Base-by-base conservation (phyloP, 2,329 filamentous ascomycete species). In the Aschersonia sp. region DNA sequence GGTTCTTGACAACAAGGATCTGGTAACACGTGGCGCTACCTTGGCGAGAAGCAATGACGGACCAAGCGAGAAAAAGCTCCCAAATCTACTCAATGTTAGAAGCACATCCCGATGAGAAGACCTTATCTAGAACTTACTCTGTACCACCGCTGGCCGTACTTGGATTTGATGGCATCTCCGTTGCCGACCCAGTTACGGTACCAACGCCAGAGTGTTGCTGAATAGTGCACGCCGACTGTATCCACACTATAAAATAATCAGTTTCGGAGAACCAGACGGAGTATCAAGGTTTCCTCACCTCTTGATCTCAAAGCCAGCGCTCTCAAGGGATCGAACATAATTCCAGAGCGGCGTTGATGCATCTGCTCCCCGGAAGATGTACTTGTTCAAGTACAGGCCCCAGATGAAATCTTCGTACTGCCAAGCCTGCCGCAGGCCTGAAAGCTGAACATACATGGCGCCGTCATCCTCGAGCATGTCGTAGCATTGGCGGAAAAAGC, bases 371-470 rank as follows among this genome's bases (percentile, higher is more conserved):
- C 89, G 89, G 76, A 96, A 96, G 65, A 96, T 77, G 67, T 96
- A 94, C 73, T 94, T 95, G 78, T 96, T 96, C 83, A 96, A 89
- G 75, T 94, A 96, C 40, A 95, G 73, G 59, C 91, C 89, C 89
- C 89, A 96, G 65, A 92, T 85, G 31, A 95, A 77, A 69, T 96
- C 89, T 72, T 96, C 89, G 61, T 94, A 96, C 68, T 95, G 91
- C 89, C 91, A 96, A 52, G 77, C 73, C 71, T 91, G 92, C 58
- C 91, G 82, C 52, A 96, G 74, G 65, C 89, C 89, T 56, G 89
- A 88, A 55, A 94, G 85, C 67, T 96, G 89, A 53, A 96, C 76
- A 75, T 91, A 94, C 75, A 95, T 94, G 52, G 86, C 77, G 61
- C 89, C 89, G 53, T 96, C 88, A 55, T 96, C 89, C 54, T 95